Conservation (phyloP, 805 yeast genomes). For the Nakazawaea ernobii region DNA sequence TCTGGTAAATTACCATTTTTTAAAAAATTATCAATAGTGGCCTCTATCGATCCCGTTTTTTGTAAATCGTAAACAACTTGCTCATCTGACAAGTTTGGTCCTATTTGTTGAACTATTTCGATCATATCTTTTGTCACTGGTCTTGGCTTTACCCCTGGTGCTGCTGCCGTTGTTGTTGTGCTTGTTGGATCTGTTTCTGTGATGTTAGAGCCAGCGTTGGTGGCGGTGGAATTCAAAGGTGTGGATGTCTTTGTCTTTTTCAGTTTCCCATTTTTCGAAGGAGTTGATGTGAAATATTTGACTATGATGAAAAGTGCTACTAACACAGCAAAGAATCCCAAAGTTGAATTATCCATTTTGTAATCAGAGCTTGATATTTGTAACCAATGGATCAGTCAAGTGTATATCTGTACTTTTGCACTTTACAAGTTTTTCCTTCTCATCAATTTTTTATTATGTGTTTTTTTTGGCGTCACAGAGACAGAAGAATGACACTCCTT, state of each 20-base stretch:
- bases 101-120: slow-evolving; percentile 77
- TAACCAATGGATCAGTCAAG: no score
- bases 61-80: slow-evolving; percentile 73
- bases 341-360: slow-evolving; percentile 50
- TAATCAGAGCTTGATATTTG: neutral
- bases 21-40: slow-evolving; percentile 56
- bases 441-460: no score
- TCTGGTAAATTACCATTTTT: slow-evolving; percentile 8
- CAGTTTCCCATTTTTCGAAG: slow-evolving; percentile 16
- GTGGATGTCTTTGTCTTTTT: no score
- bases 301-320: slow-evolving; percentile 52
- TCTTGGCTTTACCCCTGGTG: slow-evolving; percentile 27
- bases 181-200: slow-evolving; percentile 10
- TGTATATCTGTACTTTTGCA: no score
- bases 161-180: slow-evolving; percentile 1
- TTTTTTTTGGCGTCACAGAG: no score
- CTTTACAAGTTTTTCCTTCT: no score
- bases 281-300: slow-evolving; percentile 55
- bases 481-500: no score
- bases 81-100: slow-evolving; percentile 61
- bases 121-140: slow-evolving; percentile 68
- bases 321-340: slow-evolving; percentile 42
- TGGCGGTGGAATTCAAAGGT: neutral
- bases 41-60: slow-evolving; percentile 74
- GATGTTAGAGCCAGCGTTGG: slow-evolving; percentile 8